Evolutionary conservation across 331 rosid genomes (phyloP).

Genomic region (Prunus yedoensis): DNA sequence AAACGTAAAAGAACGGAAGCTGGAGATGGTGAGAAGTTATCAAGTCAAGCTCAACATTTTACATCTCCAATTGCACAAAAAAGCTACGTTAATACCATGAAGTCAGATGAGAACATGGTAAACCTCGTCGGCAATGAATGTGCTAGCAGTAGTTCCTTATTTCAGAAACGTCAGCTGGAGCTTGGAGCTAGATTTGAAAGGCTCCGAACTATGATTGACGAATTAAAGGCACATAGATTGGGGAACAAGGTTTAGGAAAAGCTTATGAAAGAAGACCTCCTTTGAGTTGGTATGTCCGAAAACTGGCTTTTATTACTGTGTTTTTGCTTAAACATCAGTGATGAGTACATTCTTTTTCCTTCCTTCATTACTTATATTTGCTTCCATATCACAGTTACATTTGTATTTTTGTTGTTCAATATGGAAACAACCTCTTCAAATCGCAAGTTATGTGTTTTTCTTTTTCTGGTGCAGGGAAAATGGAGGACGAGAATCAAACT

Average conservation of each 20-base stretch:
- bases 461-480: neutral
- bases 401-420: neutral
- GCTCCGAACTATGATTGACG: conserved; percentile 21
- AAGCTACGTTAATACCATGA: neutral
- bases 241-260: neutral
- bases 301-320: no score
- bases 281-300: neutral
- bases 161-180: neutral
- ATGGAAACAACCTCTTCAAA: neutral
- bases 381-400: neutral
- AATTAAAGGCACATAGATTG: neutral
- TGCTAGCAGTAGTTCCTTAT: no score
- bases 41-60: conserved; percentile 1
- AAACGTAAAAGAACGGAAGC: neutral
- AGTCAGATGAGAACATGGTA: neutral
- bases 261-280: neutral
- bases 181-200: conserved; percentile 24
- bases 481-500: neutral
- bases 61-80: neutral
- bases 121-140: neutral
- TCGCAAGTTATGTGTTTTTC: neutral
- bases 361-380: neutral
- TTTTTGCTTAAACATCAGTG: no score
- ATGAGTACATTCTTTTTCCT: no score
- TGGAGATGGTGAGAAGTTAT: conserved; percentile 2